These are phyloP conservation scores for Dothidotthia symphoricarpi DNA, from an alignment of 2,329 filamentous ascomycete genomes.

Conservation along the genomic window DNA sequence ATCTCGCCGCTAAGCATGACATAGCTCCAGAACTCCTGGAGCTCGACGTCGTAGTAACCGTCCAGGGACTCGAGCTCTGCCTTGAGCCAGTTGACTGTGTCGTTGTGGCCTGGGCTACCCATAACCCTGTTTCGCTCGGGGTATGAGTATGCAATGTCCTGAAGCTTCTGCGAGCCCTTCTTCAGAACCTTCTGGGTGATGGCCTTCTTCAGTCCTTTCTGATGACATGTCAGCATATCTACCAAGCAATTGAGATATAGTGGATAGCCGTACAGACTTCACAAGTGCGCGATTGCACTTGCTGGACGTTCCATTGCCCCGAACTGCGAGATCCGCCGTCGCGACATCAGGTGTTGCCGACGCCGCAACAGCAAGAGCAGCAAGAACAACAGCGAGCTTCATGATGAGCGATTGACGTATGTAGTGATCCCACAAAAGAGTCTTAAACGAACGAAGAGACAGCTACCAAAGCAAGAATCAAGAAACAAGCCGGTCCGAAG, in stretches of 20 bases:
- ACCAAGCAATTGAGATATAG: neutral
- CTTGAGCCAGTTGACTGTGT: slow-evolving; percentile 42
- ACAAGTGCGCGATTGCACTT: slow-evolving; percentile 20
- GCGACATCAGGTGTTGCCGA: slow-evolving; percentile 14
- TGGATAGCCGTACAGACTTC: slow-evolving; percentile 16
- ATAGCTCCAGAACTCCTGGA: slow-evolving; percentile 28
- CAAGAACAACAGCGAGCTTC: slow-evolving; percentile 23
- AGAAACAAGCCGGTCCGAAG: neutral
- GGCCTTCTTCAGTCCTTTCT: slow-evolving; percentile 30
- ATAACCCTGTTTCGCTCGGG: slow-evolving; percentile 41
- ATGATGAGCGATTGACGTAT: slow-evolving; percentile 14
- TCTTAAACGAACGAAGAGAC: slow-evolving; percentile 5
- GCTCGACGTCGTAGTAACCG: slow-evolving; percentile 40
- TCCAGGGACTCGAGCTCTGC: slow-evolving; percentile 27
- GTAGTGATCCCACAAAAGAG: slow-evolving; percentile 2
- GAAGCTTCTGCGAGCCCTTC: slow-evolving; percentile 31
- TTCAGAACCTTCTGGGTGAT: slow-evolving; percentile 31
- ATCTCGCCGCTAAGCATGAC: slow-evolving; percentile 23
- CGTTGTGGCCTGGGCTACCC: slow-evolving; percentile 40
- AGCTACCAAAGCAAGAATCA: slow-evolving; percentile 1
- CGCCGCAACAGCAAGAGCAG: slow-evolving; percentile 20
- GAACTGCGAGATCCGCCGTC: slow-evolving; percentile 6
- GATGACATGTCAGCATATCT: slow-evolving; percentile 7
- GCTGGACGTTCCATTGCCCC: slow-evolving; percentile 14
- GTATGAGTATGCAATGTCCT: slow-evolving; percentile 42